Base-by-base conservation (phyloP, 306 rosid genomes). In the Medicago arabica region DNA sequence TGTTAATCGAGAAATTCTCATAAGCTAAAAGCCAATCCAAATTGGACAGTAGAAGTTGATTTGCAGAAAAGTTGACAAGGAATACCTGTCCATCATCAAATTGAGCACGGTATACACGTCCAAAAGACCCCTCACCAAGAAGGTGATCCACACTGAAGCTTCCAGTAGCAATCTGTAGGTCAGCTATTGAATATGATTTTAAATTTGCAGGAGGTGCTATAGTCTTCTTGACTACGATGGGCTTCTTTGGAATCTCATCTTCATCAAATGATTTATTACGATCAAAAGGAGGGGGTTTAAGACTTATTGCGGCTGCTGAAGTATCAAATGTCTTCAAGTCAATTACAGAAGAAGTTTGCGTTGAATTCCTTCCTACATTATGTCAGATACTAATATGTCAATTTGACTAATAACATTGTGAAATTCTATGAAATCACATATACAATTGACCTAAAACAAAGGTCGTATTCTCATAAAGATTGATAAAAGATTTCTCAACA, bases 101-200 rank as follows among this genome's bases (percentile, higher is more conserved):
- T 80, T 89, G 92, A 82, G 93, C 98, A 28, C 92, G 93, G 80
- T 92, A 96, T 74, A 96, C 97, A 2, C 98, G 97, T 51, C 99
- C 99, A 85, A 92, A 87, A 67, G 93, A 88, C 41, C 97, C 99
- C 80, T 92, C 98, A 23, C 97, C 99, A 21, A 92, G 87, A 73
- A 92, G 98, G 72, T 90, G 89, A 58, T 96, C 99, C 53, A 85
- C 84, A 72, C 85, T 90, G 86, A 96, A 96, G 90, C 97, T 92
- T 69, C 91, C 97, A n/a, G 98, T 92, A 81, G 99, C 97, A 79
- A 96, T 84, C 87, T 96, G 99, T 83, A 96, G 83, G 82, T 96
- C 99, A 58, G 97, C 98, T 76, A 96, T 69, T 17, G 99, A 89
- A 80, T 89, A 96, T 23, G 96, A 83, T 51, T 79, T 87, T 75